A percentile compares a stretch with the other conserved stretches of the same genome.
phyloP scores from a whole-genome alignment of 148 eudicot species.

The Salicornia ramosissima region DNA sequence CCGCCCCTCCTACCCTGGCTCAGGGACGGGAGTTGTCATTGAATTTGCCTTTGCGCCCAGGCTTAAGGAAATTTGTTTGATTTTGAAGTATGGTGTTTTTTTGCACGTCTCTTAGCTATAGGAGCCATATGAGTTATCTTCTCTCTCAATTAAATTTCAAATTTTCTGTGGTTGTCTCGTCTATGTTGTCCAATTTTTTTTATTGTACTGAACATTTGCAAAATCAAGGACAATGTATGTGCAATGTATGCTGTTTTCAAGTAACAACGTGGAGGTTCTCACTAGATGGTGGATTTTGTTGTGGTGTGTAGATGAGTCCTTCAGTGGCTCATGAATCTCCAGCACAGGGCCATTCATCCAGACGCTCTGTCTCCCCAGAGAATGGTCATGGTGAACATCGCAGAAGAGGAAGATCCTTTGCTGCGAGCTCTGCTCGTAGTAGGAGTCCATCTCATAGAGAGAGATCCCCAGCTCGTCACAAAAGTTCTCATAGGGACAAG shows the following conservation, averaged over 20 bases:
- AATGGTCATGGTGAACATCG: slow-evolving; percentile 43
- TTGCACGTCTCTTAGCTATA: too few species aligned
- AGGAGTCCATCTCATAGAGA: slow-evolving; percentile 68
- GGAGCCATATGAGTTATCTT: too few species aligned
- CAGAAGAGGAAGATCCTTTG: slow-evolving; percentile 67
- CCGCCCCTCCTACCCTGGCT: too few species aligned
- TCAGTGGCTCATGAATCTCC: slow-evolving; percentile 30
- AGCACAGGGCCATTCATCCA: slow-evolving; percentile 51
- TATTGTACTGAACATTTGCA: background rate
- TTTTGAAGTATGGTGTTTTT: too few species aligned
- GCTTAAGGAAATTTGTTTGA: too few species aligned
- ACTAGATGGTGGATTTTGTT: background rate
- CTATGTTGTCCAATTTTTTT: too few species aligned
- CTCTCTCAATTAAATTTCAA: too few species aligned
- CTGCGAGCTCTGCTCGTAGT: slow-evolving; percentile 37
- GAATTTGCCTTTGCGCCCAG: too few species aligned
- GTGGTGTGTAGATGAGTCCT: slow-evolving; percentile 33
- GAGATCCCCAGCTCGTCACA: slow-evolving; percentile 57
- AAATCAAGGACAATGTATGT: background rate
- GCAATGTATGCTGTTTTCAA: background rate
- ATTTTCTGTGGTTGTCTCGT: too few species aligned
- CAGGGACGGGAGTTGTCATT: too few species aligned
- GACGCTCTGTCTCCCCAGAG: slow-evolving; percentile 48
- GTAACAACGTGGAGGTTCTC: background rate
- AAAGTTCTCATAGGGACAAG: slow-evolving; percentile 46